phyloP scores from a whole-genome alignment of 495 filamentous ascomycete genomes.

The Thermothielavioides terrestris region DNA sequence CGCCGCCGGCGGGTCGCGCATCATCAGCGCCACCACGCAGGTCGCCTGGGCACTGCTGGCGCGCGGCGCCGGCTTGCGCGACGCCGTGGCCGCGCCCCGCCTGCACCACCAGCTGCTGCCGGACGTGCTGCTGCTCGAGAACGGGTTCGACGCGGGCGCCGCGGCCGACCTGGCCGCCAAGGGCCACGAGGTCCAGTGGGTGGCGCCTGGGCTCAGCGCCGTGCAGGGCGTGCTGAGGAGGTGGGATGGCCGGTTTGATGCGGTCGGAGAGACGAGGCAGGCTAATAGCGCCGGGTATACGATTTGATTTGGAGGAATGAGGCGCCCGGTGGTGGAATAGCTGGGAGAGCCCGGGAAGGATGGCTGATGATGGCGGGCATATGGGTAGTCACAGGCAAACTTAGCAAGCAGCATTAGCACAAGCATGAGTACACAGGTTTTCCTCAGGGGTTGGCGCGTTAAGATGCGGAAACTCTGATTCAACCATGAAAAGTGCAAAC shows the following conservation, averaged over 20 bases:
- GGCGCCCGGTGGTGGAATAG: no score
- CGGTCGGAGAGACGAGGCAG: conserved; percentile 66
- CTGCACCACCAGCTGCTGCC: conserved; percentile 82
- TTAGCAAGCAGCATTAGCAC: no score
- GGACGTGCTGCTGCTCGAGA: conserved; percentile 60
- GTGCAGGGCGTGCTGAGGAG: conserved; percentile 63
- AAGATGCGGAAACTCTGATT: no score
- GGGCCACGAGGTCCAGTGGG: conserved; percentile 70
- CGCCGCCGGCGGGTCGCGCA: conserved; percentile 77
- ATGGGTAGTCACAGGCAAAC: no score
- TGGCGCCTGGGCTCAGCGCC: conserved; percentile 52
- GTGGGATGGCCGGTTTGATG: conserved; percentile 56
- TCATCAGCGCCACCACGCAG: conserved; percentile 77
- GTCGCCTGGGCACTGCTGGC: conserved; percentile 67
- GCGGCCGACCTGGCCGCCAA: conserved; percentile 52
- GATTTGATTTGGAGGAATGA: conserved; percentile 34
- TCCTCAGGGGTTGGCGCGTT: no score
- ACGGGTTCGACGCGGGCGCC: conserved; percentile 56
- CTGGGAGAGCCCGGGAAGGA: not conserved
- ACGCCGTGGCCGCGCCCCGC: conserved; percentile 58
- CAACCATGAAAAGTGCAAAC: no score
- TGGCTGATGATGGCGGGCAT: no score
- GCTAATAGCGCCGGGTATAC: conserved; percentile 60
- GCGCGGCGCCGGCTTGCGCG: conserved; percentile 44
- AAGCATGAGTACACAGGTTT: no score